Conservation (phyloP, 192 early-diverging fungal genomes). For the Linnemannia zychae region DNA sequence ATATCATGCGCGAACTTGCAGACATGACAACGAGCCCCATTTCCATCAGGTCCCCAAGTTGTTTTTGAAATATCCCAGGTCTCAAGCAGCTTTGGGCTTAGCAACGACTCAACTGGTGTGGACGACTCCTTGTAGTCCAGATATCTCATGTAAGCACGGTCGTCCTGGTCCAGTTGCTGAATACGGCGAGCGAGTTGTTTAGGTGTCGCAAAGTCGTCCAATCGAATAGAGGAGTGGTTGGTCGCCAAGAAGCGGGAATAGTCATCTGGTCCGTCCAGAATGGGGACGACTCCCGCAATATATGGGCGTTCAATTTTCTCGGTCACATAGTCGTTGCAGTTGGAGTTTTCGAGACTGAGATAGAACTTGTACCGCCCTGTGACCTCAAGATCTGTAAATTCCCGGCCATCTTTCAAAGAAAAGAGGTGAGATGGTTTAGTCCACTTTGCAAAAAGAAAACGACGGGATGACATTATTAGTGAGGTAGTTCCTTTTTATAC, state of each 20-base stretch:
- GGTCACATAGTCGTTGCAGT: constrained; percentile 52
- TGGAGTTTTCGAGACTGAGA: constrained; percentile 47
- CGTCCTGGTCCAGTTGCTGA: constrained; percentile 17
- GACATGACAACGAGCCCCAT: constrained; percentile 21
- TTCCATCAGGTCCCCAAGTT: constrained; percentile 18
- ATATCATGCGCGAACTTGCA: constrained; percentile 31
- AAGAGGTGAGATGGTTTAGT: not conserved
- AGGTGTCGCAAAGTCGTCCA: constrained; percentile 46
- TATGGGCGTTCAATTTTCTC: constrained; percentile 45
- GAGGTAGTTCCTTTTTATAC: not conserved
- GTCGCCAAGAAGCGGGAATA: constrained; percentile 44
- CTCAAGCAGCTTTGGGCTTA: constrained; percentile 24
- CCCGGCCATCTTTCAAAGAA: constrained; percentile 4
- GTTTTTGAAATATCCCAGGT: not conserved
- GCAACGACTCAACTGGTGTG: constrained; percentile 4
- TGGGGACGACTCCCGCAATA: constrained; percentile 32
- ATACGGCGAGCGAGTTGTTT: constrained; percentile 22
- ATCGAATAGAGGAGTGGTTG: constrained; percentile 22
- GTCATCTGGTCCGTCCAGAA: constrained; percentile 50
- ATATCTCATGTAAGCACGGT: constrained; percentile 17
- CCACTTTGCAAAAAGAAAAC: not conserved
- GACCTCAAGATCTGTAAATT: not conserved
- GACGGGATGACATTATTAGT: not conserved
- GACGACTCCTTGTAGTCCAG: constrained; percentile 26
- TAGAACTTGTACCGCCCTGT: constrained; percentile 46